These are phyloP conservation scores for Acacia concinna DNA, from an alignment of 331 rosid genomes.

Conservation along the genomic window DNA sequence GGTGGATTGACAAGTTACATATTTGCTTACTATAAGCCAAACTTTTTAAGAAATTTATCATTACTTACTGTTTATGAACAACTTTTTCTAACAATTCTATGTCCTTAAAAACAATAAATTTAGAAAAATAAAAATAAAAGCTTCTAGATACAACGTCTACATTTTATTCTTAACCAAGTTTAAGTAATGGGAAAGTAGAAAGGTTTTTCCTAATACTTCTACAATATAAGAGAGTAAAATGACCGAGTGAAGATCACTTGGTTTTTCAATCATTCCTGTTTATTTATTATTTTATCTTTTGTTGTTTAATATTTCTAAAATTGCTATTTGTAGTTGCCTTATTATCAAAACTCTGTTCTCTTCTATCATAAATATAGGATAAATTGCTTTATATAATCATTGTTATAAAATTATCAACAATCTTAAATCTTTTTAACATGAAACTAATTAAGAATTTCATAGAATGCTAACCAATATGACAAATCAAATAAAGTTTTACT, in stretches of 20 bases:
- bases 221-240: background rate
- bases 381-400: background rate
- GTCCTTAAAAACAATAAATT: background rate
- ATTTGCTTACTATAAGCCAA: background rate
- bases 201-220: background rate
- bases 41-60: background rate
- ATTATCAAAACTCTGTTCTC: too few relatives aligned
- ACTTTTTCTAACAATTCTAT: background rate
- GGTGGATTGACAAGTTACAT: background rate
- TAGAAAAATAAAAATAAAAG: background rate
- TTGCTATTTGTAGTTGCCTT: too few relatives aligned
- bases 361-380: background rate
- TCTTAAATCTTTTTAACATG: background rate
- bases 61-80: background rate
- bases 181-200: background rate
- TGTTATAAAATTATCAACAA: background rate
- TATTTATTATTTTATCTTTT: too few relatives aligned
- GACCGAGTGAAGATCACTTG: background rate
- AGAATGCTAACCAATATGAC: background rate
- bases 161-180: background rate
- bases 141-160: background rate
- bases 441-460: background rate
- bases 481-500: background rate
- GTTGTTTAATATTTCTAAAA: background rate
- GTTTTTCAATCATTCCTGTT: background rate